Percentiles rank a stretch among this genome's conserved stretches.
Evolutionary conservation across 176 grass and related monocot genomes (phyloP).

Genomic region (Carex parvula): DNA sequence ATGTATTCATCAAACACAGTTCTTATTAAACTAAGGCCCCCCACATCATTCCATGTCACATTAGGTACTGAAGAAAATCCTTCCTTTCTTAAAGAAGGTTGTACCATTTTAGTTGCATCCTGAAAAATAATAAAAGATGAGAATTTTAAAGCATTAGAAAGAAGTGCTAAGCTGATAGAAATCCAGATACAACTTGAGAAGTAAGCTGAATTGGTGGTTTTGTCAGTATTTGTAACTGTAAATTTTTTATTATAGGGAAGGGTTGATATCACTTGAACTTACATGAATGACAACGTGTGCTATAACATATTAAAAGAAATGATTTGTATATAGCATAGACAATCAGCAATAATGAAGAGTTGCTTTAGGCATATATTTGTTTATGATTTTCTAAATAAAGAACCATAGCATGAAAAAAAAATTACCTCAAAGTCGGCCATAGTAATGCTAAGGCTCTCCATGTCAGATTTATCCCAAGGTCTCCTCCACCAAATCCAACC

Average conservation of each 20-base stretch:
- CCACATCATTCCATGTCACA: constrained; percentile 90
- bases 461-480: constrained; percentile 53
- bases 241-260: background rate
- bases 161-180: background rate
- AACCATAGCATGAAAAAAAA: background rate
- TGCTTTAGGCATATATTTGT: background rate
- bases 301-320: background rate
- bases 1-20: constrained; percentile 74
- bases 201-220: background rate
- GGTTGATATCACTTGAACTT: background rate
- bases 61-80: constrained; percentile 97
- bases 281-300: background rate
- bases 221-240: background rate
- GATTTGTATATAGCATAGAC: background rate
- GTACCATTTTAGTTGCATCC: constrained; percentile 82
- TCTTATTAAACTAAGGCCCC: constrained; percentile 69
- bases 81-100: constrained; percentile 95
- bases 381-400: background rate
- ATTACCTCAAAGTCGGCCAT: constrained; percentile 79
- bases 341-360: background rate
- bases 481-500: constrained; percentile 55
- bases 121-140: constrained; percentile 29
- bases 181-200: constrained; percentile 25
- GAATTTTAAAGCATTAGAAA: background rate
- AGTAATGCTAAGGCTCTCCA: constrained; percentile 55